Evolutionary conservation across 2,329 filamentous ascomycete species (phyloP), one percentile per base, ranked within the genome.

Genomic region (Xylaria sp.): DNA sequence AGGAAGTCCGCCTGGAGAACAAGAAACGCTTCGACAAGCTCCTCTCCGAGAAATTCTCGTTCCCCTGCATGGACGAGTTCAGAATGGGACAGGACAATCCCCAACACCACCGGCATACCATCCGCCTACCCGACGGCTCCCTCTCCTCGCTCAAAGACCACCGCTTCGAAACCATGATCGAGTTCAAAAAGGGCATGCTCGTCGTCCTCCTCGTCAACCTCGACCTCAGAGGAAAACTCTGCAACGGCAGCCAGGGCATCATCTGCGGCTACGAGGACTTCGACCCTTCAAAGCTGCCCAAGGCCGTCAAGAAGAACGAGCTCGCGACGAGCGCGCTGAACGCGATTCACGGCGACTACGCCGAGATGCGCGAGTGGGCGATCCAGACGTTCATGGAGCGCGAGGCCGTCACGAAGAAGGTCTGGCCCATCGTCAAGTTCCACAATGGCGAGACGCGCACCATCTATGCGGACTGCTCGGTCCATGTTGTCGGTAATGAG

Each of bases 341-440:
- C 8, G 3, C 37, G 3, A 65, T 77, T 6, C 63, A 66, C 34
- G 77, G 78, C 34, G 73, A 76, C 0, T 69, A 77, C 57, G 76
- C 73, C 1, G 39, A n/a, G 0, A 64, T 75, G 46, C 71, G 72
- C 53, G 72, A 78, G 54, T 52, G 56, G 1, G 70, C 76, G 50
- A 72, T 81, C 59, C 68, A 68, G 35, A 35, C 59, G 0, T 82
- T 78, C 67, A 75, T 76, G n/a, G 62, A 63, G 1, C 63, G 66
- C 23, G 55, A 67, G 0, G 64, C 62, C 4, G 69, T 71, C 44
- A 58, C 67, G 3, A 66, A 68, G 23, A 71, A 74, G 60, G 62
- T 67, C 7, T 83, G 79, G 80, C 81, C 81, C 0, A 68, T 82
- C 1, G 82, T 87, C 2, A 64, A 66, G 0, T 87, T 87, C 61